A percentile compares a stretch with the other conserved stretches of the same genome.
These are phyloP conservation scores for Scutellospora calospora DNA, from an alignment of 371 early-diverging fungal genomes.

Conservation along the genomic window DNA sequence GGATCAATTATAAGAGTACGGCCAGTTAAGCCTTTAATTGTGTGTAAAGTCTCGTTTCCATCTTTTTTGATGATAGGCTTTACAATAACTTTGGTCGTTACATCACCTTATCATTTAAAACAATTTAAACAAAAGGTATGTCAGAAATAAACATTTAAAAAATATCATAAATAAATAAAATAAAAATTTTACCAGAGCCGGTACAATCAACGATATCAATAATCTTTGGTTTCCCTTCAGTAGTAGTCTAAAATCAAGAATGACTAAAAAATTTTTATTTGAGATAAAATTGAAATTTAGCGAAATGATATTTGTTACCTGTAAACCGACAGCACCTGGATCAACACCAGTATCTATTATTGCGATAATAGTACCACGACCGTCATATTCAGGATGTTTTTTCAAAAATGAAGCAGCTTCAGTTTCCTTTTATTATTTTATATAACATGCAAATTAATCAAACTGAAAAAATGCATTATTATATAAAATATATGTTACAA, in stretches of 20 bases:
- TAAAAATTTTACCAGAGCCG: slow-evolving; percentile 72
- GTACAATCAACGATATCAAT: slow-evolving; percentile 95
- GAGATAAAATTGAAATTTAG: not conserved
- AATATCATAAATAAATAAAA: not conserved
- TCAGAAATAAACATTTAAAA: not conserved
- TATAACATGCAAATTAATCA: not conserved
- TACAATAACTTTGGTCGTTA: slow-evolving; percentile 63
- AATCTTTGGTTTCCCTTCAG: slow-evolving; percentile 90
- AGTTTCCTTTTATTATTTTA: slow-evolving; percentile 65
- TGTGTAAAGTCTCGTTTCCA: slow-evolving; percentile 53
- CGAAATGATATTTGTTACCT: slow-evolving; percentile 51
- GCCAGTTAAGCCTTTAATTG: slow-evolving; percentile 79
- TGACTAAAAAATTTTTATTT: not conserved
- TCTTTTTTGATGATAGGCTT: slow-evolving; percentile 58
- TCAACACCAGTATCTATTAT: slow-evolving; percentile 95
- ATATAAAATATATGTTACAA: not conserved
- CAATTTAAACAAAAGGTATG: not conserved
- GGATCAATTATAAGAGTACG: slow-evolving; percentile 75
- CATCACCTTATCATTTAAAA: slow-evolving; percentile 36
- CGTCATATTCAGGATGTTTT: slow-evolving; percentile 88
- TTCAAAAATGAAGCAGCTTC: slow-evolving; percentile 84
- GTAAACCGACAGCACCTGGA: slow-evolving; percentile 89
- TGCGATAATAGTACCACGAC: slow-evolving; percentile 89
- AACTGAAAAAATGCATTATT: too few species aligned
- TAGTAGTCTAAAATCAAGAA: slow-evolving; percentile 66